These are phyloP conservation scores for Hortaea werneckii DNA, from an alignment of 2,329 filamentous ascomycete genomes.

Conservation along the genomic window DNA sequence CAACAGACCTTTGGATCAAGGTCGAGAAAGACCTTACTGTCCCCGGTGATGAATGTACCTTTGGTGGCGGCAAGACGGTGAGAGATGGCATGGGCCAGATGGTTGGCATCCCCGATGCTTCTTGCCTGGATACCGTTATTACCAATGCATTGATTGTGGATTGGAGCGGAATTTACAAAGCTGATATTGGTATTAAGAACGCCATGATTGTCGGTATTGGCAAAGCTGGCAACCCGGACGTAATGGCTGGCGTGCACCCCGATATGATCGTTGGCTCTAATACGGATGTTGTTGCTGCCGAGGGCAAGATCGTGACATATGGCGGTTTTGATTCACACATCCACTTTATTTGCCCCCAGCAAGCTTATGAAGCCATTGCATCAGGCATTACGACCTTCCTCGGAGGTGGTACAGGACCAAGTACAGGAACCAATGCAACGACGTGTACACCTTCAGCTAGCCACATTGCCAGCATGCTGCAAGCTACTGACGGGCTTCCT, in stretches of 20 bases:
- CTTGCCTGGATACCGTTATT: slow-evolving; percentile 74
- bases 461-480: slow-evolving; percentile 80
- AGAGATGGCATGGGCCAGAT: slow-evolving; percentile 95
- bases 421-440: slow-evolving; percentile 80
- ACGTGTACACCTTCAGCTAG: slow-evolving; percentile 83
- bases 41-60: slow-evolving; percentile 90
- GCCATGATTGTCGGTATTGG: slow-evolving; percentile 81
- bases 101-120: slow-evolving; percentile 59
- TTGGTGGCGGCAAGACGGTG: slow-evolving; percentile 88
- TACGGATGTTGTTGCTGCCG: slow-evolving; percentile 85
- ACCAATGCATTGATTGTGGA: slow-evolving; percentile 86
- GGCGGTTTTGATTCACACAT: slow-evolving; percentile 86
- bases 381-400: slow-evolving; percentile 85
- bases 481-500: slow-evolving; percentile 70
- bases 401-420: slow-evolving; percentile 86
- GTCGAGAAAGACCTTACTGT: slow-evolving; percentile 77
- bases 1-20: slow-evolving; percentile 80
- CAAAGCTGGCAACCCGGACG: slow-evolving; percentile 93
- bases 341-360: slow-evolving; percentile 91
- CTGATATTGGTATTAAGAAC: slow-evolving; percentile 86
- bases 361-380: slow-evolving; percentile 71
- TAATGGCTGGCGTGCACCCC: slow-evolving; percentile 78
- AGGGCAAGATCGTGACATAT: slow-evolving; percentile 82
- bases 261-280: slow-evolving; percentile 75
- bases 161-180: slow-evolving; percentile 89